Evolutionary conservation across 768 basidiomycete species (phyloP).

Genomic region (Mycena rebaudengoi): DNA sequence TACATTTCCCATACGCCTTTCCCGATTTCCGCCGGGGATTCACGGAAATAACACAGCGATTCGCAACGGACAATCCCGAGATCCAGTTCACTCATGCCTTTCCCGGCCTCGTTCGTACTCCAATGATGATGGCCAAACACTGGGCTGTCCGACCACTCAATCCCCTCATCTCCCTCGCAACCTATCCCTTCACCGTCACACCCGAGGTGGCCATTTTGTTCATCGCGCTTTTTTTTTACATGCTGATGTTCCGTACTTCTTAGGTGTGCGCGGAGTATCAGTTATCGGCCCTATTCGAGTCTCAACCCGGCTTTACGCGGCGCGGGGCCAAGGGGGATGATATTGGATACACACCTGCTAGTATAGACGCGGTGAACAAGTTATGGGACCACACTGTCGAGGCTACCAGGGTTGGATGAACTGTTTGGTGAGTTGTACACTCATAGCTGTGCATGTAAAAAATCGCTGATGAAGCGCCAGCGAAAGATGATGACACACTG

Average conservation of each 20-base stretch:
- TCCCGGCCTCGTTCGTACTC: constrained; percentile 47
- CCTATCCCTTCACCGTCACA: constrained; percentile 21
- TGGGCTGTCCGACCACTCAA: constrained; percentile 16
- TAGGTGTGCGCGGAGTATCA: constrained; percentile 27
- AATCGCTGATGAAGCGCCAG: too few relatives aligned
- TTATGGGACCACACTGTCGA: constrained; percentile 34
- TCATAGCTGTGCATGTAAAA: too few relatives aligned
- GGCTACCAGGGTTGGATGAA: not conserved
- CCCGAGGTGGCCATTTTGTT: constrained; percentile 25
- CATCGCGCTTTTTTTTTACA: not conserved
- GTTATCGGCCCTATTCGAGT: constrained; percentile 20
- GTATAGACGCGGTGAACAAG: constrained; percentile 5
- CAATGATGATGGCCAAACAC: constrained; percentile 29
- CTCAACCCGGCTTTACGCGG: constrained; percentile 22
- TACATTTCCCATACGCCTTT: too few relatives aligned
- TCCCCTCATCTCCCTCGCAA: constrained; percentile 16
- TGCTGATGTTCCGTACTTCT: not conserved
- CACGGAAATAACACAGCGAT: constrained; percentile 31
- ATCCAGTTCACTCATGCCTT: constrained; percentile 45
- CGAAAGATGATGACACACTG: too few relatives aligned
- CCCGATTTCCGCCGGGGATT: not conserved
- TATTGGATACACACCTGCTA: constrained; percentile 23
- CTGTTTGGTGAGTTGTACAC: too few relatives aligned
- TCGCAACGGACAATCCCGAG: constrained; percentile 39
- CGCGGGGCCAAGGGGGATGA: constrained; percentile 29